Percentiles rank a stretch among this genome's conserved stretches.
Evolutionary conservation across 495 filamentous ascomycete species (phyloP).

Genomic region (Darksidea phi): DNA sequence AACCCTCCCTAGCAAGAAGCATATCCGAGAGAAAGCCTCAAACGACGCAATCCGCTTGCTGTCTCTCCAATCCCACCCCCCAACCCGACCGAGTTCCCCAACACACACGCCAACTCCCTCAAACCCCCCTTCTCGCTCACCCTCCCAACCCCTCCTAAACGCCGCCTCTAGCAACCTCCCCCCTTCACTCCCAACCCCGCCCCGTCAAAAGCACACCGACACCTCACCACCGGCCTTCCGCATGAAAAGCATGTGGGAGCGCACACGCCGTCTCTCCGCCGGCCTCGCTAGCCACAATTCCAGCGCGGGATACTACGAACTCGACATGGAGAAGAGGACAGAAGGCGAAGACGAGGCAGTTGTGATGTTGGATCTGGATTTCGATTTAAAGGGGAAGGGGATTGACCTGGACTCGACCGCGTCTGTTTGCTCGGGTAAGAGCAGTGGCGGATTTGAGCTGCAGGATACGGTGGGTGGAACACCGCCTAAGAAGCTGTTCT

Average conservation of each 20-base stretch:
- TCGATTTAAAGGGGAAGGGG: neutral
- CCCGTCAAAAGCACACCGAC: slow-evolving; percentile 19
- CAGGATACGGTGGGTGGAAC: slow-evolving; percentile 12
- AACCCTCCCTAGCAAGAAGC: slow-evolving; percentile 27
- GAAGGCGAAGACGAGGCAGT: neutral
- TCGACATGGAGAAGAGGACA: neutral
- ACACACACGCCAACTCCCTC: slow-evolving; percentile 1
- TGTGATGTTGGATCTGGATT: neutral
- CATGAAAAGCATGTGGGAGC: slow-evolving; percentile 26
- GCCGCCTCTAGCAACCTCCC: slow-evolving; percentile 17
- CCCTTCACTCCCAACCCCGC: slow-evolving; percentile 13
- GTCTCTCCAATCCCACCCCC: slow-evolving; percentile 13
- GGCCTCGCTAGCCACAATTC: neutral
- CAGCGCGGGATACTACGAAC: slow-evolving; percentile 10
- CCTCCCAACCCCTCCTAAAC: slow-evolving; percentile 18
- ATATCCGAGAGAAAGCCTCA: slow-evolving; percentile 39
- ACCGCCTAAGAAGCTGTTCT: neutral
- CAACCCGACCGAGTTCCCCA: neutral
- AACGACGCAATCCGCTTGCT: slow-evolving; percentile 31
- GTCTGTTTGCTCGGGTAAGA: no score
- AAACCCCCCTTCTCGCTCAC: slow-evolving; percentile 7
- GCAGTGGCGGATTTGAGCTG: slow-evolving; percentile 7
- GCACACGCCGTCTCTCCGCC: slow-evolving; percentile 13
- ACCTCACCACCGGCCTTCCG: slow-evolving; percentile 9
- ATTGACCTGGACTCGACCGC: neutral